phyloP scores from a whole-genome alignment of 2,329 filamentous ascomycete species.

The Macroventuria anomochaeta region DNA sequence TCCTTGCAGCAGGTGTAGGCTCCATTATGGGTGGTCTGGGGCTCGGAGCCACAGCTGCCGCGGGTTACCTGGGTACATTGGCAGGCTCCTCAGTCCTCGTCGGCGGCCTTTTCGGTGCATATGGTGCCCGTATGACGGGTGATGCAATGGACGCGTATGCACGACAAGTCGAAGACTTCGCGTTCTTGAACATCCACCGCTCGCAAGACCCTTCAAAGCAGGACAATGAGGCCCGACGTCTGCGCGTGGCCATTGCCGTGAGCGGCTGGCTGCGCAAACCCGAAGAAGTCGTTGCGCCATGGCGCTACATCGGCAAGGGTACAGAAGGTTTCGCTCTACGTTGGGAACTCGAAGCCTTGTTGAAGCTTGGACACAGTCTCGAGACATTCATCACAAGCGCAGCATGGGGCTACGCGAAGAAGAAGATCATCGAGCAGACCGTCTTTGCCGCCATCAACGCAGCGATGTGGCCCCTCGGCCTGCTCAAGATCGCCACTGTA shows the following conservation, averaged over 20 bases:
- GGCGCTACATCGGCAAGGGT: constrained; percentile 75
- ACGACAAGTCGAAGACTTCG: constrained; percentile 87
- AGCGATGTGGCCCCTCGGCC: constrained; percentile 57
- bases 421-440: constrained; percentile 72
- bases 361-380: constrained; percentile 79
- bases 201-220: constrained; percentile 56
- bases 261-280: constrained; percentile 80
- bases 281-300: constrained; percentile 76
- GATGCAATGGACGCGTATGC: constrained; percentile 90
- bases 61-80: constrained; percentile 78
- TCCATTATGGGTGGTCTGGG: constrained; percentile 78
- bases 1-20: constrained; percentile 80
- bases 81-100: constrained; percentile 81
- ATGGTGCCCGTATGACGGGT: constrained; percentile 79
- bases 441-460: constrained; percentile 56
- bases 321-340: constrained; percentile 82
- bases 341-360: constrained; percentile 80
- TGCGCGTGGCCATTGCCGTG: constrained; percentile 83
- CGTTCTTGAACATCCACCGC: constrained; percentile 71
- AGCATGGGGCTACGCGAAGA: constrained; percentile 79
- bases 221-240: constrained; percentile 55
- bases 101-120: constrained; percentile 90
- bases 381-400: constrained; percentile 77
- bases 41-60: constrained; percentile 74
- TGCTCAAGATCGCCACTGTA: constrained; percentile 59